phyloP scores from a whole-genome alignment of 495 filamentous ascomycete species.

The Aspergillus olivimuriae region DNA sequence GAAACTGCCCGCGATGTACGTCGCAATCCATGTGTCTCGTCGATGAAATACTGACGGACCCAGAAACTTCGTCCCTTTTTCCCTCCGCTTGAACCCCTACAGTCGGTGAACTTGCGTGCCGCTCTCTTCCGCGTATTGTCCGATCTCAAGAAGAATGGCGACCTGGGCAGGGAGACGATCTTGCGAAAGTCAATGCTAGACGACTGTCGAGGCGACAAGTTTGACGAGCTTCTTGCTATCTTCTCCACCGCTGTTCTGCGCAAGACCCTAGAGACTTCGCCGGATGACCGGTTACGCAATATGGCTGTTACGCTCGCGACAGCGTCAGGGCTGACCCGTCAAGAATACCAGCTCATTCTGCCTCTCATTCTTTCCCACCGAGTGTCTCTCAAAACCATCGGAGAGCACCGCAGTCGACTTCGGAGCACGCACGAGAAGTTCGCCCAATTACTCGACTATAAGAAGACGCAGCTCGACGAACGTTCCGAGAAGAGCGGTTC shows the following conservation, averaged over 20 bases:
- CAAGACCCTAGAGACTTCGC: conserved; percentile 49
- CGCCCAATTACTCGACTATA: conserved; percentile 48
- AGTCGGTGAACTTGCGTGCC: conserved; percentile 81
- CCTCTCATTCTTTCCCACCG: conserved; percentile 69
- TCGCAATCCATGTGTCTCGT: background rate
- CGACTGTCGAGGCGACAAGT: conserved; percentile 78
- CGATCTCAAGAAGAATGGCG: conserved; percentile 78
- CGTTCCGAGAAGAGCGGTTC: conserved; percentile 17
- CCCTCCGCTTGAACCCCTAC: conserved; percentile 76
- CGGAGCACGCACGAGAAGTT: conserved; percentile 55
- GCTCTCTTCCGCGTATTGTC: conserved; percentile 74
- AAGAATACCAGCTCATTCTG: conserved; percentile 53
- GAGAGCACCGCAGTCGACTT: conserved; percentile 32
- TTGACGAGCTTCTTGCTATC: conserved; percentile 69
- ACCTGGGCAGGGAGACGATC: conserved; percentile 67
- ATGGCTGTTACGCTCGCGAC: conserved; percentile 55
- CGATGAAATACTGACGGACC: no score
- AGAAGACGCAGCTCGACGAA: conserved; percentile 38
- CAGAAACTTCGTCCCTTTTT: conserved; percentile 87
- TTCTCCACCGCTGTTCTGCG: conserved; percentile 79
- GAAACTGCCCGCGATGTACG: conserved; percentile 61
- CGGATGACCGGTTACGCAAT: conserved; percentile 24
- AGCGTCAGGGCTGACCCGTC: conserved; percentile 50
- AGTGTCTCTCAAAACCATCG: conserved; percentile 47
- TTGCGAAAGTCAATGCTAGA: conserved; percentile 87